These are phyloP conservation scores for Diaporthe citrichinensis DNA, from an alignment of 2,329 filamentous ascomycete genomes.

Conservation along the genomic window DNA sequence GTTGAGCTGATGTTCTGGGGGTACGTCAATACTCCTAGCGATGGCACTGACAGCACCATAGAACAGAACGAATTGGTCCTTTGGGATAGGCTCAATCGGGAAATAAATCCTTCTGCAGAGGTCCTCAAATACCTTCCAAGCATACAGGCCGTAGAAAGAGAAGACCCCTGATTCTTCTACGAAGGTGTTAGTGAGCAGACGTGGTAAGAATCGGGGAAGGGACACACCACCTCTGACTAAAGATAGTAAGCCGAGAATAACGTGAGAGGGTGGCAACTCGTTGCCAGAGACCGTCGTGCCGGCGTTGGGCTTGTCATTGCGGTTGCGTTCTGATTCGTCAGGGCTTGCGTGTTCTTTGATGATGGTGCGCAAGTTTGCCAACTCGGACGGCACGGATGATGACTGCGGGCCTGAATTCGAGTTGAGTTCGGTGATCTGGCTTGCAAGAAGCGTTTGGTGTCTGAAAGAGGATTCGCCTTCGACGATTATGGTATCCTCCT, in stretches of 20 bases:
- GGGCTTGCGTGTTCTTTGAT: constrained; percentile 4
- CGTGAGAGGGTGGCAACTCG: neutral
- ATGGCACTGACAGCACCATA: neutral
- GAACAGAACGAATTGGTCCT: neutral
- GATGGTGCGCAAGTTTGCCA: constrained; percentile 13
- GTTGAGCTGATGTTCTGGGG: neutral
- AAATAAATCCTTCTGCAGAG: constrained; percentile 1
- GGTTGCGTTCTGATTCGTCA: too few relatives aligned
- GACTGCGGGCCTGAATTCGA: neutral
- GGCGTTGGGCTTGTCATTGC: neutral
- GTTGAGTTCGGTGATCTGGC: neutral
- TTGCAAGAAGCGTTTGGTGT: neutral
- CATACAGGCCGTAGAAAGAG: neutral
- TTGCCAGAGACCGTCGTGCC: neutral
- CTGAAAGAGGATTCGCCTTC: constrained; percentile 3
- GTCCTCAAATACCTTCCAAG: neutral
- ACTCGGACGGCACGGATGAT: neutral
- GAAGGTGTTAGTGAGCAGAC: neutral
- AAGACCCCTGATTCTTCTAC: neutral
- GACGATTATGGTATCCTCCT: neutral
- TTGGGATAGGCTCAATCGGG: neutral
- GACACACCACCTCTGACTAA: neutral
- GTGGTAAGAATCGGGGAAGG: neutral
- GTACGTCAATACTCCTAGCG: neutral
- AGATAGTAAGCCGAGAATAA: neutral